Evolutionary conservation across 129 eudicot genomes (phyloP).

Genomic region (Daucus carota): DNA sequence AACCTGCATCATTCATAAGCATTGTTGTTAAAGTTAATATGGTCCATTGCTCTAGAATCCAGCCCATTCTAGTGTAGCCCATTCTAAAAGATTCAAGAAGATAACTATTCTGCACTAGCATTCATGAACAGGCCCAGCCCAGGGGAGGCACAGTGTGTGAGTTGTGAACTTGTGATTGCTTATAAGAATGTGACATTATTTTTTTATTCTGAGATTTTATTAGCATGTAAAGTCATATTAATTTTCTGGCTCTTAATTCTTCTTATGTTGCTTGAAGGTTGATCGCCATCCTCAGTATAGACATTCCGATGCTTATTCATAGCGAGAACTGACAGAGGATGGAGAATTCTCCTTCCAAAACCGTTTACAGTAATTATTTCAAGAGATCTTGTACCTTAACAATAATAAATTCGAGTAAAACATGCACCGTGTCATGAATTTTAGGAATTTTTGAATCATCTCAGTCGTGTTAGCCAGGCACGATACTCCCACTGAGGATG

Average conservation of each 20-base stretch:
- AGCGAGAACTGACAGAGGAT: conserved; percentile 67
- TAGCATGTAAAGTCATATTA: background rate
- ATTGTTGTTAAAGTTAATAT: too few relatives aligned
- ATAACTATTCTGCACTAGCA: too few relatives aligned
- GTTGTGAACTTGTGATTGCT: background rate
- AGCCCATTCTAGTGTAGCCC: too few relatives aligned
- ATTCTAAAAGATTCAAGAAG: too few relatives aligned
- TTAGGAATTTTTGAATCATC: background rate
- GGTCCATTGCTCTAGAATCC: too few relatives aligned
- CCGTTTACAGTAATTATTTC: too few relatives aligned
- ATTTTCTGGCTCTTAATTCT: background rate
- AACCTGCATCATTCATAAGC: too few relatives aligned
- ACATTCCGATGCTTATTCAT: conserved; percentile 63
- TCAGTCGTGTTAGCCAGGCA: background rate
- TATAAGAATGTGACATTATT: background rate
- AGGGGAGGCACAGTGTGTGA: background rate
- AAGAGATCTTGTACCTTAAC: too few relatives aligned
- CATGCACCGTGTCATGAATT: background rate
- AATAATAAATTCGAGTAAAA: too few relatives aligned
- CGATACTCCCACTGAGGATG: background rate
- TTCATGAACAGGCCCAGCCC: background rate
- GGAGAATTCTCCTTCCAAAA: conserved; percentile 91
- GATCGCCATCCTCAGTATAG: conserved; percentile 76
- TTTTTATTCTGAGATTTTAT: background rate
- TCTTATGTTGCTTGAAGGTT: conserved; percentile 42